Evolutionary conservation across 1,139 yeast genomes (phyloP), one percentile per base, ranked within the genome.

Genomic region (Geotrichum carabidarum): DNA sequence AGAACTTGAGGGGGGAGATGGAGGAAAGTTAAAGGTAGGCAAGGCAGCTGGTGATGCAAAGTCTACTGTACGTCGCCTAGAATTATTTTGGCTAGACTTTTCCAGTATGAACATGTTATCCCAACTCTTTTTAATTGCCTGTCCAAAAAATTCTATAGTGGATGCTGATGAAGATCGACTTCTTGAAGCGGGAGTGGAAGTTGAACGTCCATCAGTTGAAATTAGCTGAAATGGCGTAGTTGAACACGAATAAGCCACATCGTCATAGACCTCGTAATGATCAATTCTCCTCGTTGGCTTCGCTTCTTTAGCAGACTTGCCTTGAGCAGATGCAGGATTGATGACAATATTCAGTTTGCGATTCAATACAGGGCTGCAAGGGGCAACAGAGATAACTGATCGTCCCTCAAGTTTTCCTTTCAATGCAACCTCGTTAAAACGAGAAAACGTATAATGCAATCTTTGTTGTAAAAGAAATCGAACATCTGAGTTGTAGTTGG

Each of bases 221-320:
- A 44, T 41, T 55, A 46, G 22, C 27, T 53, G 55, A 11, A 54
- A 48, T 9, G 60, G 62, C 11, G 62, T 55, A 3, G 63, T 58
- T 0, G 67, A 66, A 49, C 63, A 79, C 1, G 85, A 78, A 66
- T 86, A 86, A 31, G 85, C 81, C 1, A 88, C 84, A 62, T 85
- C 93, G 66, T 86, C 95, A 61, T 86, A 80, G 4, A 86, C 79
- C 63, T 86, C 95, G 68, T 77, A 86, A 0, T 90, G 82, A 67
- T 83, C 65, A 14, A 67, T 62, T 5, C 71, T 60, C 15, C 61
- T 57, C n/a, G 66, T 32, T 12, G 46, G 7, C 18, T 48, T 44
- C 46, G 27, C 18, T 49, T 14, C 18, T 17, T 14, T 27, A 38
- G 37, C 6, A 27, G 44, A 45, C 22, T 36, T 53, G 27, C 40